phyloP scores from a whole-genome alignment of 2,329 filamentous ascomycete species.

The Aspergillus tubingensis region DNA sequence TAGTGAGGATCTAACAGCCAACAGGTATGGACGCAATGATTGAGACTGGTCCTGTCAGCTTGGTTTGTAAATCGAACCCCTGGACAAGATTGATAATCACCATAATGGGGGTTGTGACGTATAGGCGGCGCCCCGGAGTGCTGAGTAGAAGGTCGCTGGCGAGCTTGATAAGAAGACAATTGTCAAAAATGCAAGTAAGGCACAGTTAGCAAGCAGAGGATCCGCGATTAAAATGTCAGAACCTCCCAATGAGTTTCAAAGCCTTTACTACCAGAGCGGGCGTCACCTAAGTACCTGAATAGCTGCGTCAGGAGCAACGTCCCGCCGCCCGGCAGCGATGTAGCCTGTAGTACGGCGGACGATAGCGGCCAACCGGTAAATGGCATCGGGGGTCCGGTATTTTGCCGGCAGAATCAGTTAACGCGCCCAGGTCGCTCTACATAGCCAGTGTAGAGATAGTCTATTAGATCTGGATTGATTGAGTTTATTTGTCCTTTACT shows the following conservation, averaged over 20 bases:
- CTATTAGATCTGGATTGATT: no score
- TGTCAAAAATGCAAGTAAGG: not conserved
- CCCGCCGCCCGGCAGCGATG: slow-evolving; percentile 10
- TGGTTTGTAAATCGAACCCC: not conserved
- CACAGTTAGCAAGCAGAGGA: not conserved
- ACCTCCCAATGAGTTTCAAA: not conserved
- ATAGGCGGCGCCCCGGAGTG: slow-evolving; percentile 7
- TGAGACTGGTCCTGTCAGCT: slow-evolving; percentile 66
- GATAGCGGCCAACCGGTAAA: not conserved
- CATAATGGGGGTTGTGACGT: slow-evolving; percentile 29
- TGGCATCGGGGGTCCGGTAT: not conserved
- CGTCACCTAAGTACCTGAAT: not conserved
- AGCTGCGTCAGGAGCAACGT: slow-evolving; percentile 18
- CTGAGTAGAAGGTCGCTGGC: not conserved
- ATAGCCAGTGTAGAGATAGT: no score
- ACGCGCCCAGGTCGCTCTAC: not conserved
- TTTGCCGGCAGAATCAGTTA: not conserved
- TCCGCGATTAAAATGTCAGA: slow-evolving; percentile 7
- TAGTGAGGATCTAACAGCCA: slow-evolving; percentile 91
- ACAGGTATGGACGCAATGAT: slow-evolving; percentile 93
- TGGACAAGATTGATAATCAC: slow-evolving; percentile 22
- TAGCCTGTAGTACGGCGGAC: slow-evolving; percentile 3
- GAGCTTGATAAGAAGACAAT: slow-evolving; percentile 6
- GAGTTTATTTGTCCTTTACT: no score
- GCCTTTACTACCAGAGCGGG: not conserved